Percentiles rank a stretch among this genome's conserved stretches.
Evolutionary conservation across 164 flowering plant genomes (phyloP).

Genomic region (Aristolochia californica): DNA sequence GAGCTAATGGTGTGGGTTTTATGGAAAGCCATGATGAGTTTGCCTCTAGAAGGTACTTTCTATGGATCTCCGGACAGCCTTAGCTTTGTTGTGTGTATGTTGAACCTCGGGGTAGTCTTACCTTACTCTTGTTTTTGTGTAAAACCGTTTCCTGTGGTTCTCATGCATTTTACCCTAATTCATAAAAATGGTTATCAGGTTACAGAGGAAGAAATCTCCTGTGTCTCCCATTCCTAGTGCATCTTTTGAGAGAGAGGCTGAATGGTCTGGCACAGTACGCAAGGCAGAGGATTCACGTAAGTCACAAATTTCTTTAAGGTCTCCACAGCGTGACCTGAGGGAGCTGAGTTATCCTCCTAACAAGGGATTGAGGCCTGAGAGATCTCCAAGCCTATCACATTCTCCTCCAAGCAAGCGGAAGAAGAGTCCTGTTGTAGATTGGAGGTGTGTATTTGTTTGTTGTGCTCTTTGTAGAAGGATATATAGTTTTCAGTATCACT

Average conservation of each 20-base stretch:
- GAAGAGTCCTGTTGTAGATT: constrained; percentile 24
- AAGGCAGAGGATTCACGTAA: constrained; percentile 16
- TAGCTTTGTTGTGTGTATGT: neutral
- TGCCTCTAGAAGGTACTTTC: constrained; percentile 16
- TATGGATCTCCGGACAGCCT: neutral
- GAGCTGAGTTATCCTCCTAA: constrained; percentile 9
- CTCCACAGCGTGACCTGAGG: constrained; percentile 40
- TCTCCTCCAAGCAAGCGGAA: constrained; percentile 25
- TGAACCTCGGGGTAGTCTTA: neutral
- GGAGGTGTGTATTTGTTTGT: constrained; percentile 27
- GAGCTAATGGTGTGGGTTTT: constrained; percentile 16
- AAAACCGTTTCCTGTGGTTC: too few relatives aligned
- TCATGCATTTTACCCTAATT: too few relatives aligned
- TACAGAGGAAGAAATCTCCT: too few relatives aligned
- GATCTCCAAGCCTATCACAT: constrained; percentile 27
- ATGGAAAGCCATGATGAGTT: constrained; percentile 14
- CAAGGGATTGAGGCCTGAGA: constrained; percentile 17
- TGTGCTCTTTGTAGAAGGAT: too few relatives aligned
- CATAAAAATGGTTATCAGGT: too few relatives aligned
- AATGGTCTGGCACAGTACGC: constrained; percentile 12
- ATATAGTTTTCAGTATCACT: too few relatives aligned
- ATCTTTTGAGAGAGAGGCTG: constrained; percentile 12
- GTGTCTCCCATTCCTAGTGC: too few relatives aligned
- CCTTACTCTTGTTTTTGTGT: too few relatives aligned
- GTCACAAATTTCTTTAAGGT: constrained; percentile 36